Evolutionary conservation across 2,329 filamentous ascomycete genomes (phyloP).

Genomic region (Didymella pomorum): DNA sequence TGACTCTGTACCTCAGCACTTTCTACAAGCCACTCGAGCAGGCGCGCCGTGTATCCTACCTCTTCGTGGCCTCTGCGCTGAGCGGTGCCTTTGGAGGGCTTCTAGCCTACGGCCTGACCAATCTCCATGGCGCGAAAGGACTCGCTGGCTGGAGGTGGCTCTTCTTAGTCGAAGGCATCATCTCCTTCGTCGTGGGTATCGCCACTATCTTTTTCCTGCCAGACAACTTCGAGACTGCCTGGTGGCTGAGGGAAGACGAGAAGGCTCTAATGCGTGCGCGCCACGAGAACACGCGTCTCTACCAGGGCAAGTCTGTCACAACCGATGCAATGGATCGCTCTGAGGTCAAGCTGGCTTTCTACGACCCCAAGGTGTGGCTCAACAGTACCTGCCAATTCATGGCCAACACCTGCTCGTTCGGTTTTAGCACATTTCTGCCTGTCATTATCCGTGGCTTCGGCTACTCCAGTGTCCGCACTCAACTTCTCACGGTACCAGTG

Average conservation of each 20-base stretch:
- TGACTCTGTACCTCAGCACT: slow-evolving; percentile 31
- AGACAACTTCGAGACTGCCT: slow-evolving; percentile 56
- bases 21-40: slow-evolving; percentile 51
- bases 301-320: slow-evolving; percentile 66
- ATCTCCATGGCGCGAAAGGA: slow-evolving; percentile 20
- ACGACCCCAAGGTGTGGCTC: slow-evolving; percentile 61
- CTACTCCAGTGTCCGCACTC: slow-evolving; percentile 31
- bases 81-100: slow-evolving; percentile 65
- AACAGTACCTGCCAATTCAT: slow-evolving; percentile 59
- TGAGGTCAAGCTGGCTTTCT: slow-evolving; percentile 85
- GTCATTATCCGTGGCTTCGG: slow-evolving; percentile 35
- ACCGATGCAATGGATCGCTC: slow-evolving; percentile 88
- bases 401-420: slow-evolving; percentile 26
- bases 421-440: slow-evolving; percentile 34
- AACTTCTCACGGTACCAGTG: slow-evolving; percentile 39
- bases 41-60: slow-evolving; percentile 60
- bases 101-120: slow-evolving; percentile 53
- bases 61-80: slow-evolving; percentile 60
- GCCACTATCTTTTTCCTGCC: slow-evolving; percentile 61
- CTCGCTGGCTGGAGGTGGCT: slow-evolving; percentile 48
- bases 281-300: slow-evolving; percentile 54
- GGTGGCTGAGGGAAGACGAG: slow-evolving; percentile 60
- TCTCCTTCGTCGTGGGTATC: slow-evolving; percentile 59
- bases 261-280: slow-evolving; percentile 60
- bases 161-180: slow-evolving; percentile 66